Evolutionary conservation across 768 basidiomycete species (phyloP).

Genomic region (Pisolithus microcarpus): DNA sequence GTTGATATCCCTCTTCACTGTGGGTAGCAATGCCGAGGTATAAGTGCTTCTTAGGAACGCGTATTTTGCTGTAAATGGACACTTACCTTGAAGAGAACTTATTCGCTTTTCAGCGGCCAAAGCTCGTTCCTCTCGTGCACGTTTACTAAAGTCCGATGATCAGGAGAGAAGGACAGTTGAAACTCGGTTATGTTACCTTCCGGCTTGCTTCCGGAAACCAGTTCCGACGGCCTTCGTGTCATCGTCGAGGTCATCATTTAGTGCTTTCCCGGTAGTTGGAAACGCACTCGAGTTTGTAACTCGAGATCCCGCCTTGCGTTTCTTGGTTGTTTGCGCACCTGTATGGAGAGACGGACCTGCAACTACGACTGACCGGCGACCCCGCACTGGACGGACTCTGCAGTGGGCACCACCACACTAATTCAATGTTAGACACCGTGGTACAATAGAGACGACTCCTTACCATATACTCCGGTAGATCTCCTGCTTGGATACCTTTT

Average conservation of each 20-base stretch:
- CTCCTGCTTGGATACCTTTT: slow-evolving; percentile 44
- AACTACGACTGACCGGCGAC: slow-evolving; percentile 21
- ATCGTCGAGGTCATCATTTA: slow-evolving; percentile 37
- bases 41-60: slow-evolving; percentile 11
- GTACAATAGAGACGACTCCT: not conserved
- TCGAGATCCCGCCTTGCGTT: slow-evolving; percentile 64
- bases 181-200: slow-evolving; percentile 37
- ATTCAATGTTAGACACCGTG: not conserved
- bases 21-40: not conserved
- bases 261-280: slow-evolving; percentile 43
- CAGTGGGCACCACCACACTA: slow-evolving; percentile 79
- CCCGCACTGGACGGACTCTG: slow-evolving; percentile 49
- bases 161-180: not conserved
- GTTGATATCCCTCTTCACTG: slow-evolving; percentile 7
- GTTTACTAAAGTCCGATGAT: slow-evolving; percentile 45
- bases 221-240: slow-evolving; percentile 39
- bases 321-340: slow-evolving; percentile 56
- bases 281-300: slow-evolving; percentile 60
- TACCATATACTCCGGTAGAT: slow-evolving; percentile 76
- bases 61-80: slow-evolving; percentile 18
- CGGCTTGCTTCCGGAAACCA: slow-evolving; percentile 67
- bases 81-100: slow-evolving; percentile 33
- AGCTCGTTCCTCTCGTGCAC: slow-evolving; percentile 73
- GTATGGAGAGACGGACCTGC: slow-evolving; percentile 46
- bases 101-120: slow-evolving; percentile 64